Base-by-base conservation (phyloP, 306 rosid species). In the Dalbergia cultrata region DNA sequence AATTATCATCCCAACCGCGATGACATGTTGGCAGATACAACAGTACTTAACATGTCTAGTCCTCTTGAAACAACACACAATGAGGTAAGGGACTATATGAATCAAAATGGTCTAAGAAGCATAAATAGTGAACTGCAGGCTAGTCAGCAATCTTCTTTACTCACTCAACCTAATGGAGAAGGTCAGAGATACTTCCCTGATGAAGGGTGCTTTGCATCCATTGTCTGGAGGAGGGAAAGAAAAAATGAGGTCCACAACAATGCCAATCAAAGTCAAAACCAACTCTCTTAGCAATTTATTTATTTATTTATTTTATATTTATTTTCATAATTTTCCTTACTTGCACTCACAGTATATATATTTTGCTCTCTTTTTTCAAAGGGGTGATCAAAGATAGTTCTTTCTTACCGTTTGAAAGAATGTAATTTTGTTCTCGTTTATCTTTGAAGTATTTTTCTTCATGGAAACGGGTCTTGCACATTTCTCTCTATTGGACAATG, bases 1-100 rank as follows among this genome's bases (percentile, higher is more conserved):
- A 95, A 95, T 72, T 86, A 84, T 31, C 80, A 90, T 78, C 97
- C 98, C 4, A 82, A 85, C 68, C 98, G 91, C 0, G 93, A 88
- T 4, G 94, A 87, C 63, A 82, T 75, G 83, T 87, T 74, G 75
- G 33, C 80, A 43, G 94, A 86, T 53, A 85, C 70, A 61, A 66
- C 90, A 1, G 94, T 80, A 70, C 81, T 83, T 58, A 39, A 71
- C 84, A 75, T 83, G 90, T 72, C 77, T 68, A 77, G 75, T 76
- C 87, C 82, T 44, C 84, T 89, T 69, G 85, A 88, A 72, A 81
- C 80, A 7, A 74, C 83, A 44, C 35, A 78, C 70, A 65, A 67
- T 33, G 86, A 82, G 17, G 7, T 72, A n/a, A 78, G 76, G 18
- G 83, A 85, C 59, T 72, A 37, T 67, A 39, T 82, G 70, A 85